Evolutionary conservation across 2,329 filamentous ascomycete genomes (phyloP), one percentile per base, ranked within the genome.

Genomic region (Trichoderma semiorbis): DNA sequence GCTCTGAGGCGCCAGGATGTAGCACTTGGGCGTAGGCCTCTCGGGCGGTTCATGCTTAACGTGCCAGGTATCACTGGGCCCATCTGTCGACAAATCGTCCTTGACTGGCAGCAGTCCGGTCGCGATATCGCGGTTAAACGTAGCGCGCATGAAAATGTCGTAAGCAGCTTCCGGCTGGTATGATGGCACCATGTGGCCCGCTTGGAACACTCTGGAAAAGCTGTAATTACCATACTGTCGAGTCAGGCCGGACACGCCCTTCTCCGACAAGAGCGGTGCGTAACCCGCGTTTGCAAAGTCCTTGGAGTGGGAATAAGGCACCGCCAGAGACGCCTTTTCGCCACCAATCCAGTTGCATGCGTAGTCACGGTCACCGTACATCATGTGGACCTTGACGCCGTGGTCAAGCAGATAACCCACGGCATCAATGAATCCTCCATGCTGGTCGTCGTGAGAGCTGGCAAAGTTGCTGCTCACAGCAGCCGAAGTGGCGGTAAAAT

Each of bases 141-240:
- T 82, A 18, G 88, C 88, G 32, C 90, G 85, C 68, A 87, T 86
- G 75, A 91, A 91, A 47, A 90, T 81, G 73, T 85, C 84, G 71
- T 89, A 84, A 1, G 87, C 82, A 1, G 87, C 87, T 73, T 85
- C 81, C 5, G 89, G 89, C 79, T 90, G 88, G 76, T 88, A 89
- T 47, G 84, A 85, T 0, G 88, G 87, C 0, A 90, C 85, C 75
- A 88, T 85, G 77, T 92, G 90, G 3, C 91, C 90, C 11, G 90
- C 85, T 76, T 92, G 87, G 77, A 89, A 92, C 50, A 92, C 85
- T 3, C 90, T 85, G 32, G 87, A 88, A 79, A 92, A 92, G 50
- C 86, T 88, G 73, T 91, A 87, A 76, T 94, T 94, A 11, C 91
- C 93, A 75, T 89, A 91, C 79, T 95, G 92, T 6, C 93, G 87